These are phyloP conservation scores for Xylaria sp. DNA, from an alignment of 2,329 filamentous ascomycete species.

Conservation along the genomic window DNA sequence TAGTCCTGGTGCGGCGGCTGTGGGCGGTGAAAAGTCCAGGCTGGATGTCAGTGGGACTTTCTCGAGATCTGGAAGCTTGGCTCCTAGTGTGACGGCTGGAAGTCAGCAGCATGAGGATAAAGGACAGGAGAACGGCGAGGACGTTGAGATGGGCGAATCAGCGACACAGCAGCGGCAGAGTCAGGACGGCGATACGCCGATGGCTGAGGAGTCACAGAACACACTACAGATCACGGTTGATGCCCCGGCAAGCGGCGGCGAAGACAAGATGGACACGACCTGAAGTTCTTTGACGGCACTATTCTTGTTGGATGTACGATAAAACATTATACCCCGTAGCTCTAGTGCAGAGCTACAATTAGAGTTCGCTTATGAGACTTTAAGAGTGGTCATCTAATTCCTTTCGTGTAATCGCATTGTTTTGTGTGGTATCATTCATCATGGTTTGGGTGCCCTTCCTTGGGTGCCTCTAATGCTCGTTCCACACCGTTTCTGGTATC, in stretches of 20 bases:
- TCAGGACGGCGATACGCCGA: slow-evolving; percentile 48
- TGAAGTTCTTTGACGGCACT: slow-evolving; percentile 10
- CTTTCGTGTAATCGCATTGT: slow-evolving; percentile 12
- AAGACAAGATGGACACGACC: slow-evolving; percentile 73
- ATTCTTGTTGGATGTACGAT: slow-evolving; percentile 28
- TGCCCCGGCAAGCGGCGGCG: slow-evolving; percentile 59
- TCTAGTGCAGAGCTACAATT: slow-evolving; percentile 27
- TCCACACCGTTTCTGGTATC: not conserved
- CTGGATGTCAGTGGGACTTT: slow-evolving; percentile 47
- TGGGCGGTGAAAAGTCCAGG: slow-evolving; percentile 49
- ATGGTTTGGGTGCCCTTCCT: not conserved
- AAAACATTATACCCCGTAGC: slow-evolving; percentile 43
- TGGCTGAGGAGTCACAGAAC: slow-evolving; percentile 42
- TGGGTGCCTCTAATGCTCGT: not conserved
- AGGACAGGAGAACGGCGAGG: slow-evolving; percentile 48
- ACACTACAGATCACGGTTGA: slow-evolving; percentile 62
- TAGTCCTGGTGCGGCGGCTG: slow-evolving; percentile 49
- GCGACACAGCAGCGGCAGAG: slow-evolving; percentile 46
- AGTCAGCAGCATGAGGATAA: slow-evolving; percentile 53
- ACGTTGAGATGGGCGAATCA: slow-evolving; percentile 52
- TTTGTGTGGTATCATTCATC: slow-evolving; percentile 35
- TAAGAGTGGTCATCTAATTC: slow-evolving; percentile 6
- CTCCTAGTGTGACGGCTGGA: slow-evolving; percentile 45
- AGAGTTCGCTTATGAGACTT: slow-evolving; percentile 1
- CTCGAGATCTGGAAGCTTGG: slow-evolving; percentile 54